phyloP scores from a whole-genome alignment of 768 basidiomycete species.

The Boletellus emodensis region DNA sequence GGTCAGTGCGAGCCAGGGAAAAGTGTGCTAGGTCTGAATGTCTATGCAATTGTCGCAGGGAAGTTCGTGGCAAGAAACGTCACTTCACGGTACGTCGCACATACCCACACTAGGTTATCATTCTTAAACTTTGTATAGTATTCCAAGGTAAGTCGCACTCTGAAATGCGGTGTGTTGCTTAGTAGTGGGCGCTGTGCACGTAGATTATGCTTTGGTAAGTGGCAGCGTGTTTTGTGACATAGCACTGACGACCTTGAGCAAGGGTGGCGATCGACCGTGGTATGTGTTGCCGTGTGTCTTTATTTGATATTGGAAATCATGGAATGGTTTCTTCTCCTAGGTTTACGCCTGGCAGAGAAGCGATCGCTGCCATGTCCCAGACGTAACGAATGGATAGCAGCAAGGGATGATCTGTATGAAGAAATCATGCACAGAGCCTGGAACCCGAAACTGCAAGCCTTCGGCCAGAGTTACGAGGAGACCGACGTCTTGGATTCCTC shows the following conservation, averaged over 20 bases:
- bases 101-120: not conserved
- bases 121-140: conserved; percentile 42
- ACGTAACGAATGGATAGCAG: conserved; percentile 63
- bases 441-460: conserved; percentile 65
- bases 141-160: conserved; percentile 56
- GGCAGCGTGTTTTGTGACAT: not conserved
- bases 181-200: not conserved
- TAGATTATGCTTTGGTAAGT: conserved; percentile 88
- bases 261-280: conserved; percentile 97
- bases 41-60: conserved; percentile 48
- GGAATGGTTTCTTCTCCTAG: conserved; percentile 27
- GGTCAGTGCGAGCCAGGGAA: conserved; percentile 47
- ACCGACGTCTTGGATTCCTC: conserved; percentile 78
- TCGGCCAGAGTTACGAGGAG: conserved; percentile 91
- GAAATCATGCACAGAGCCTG: conserved; percentile 89
- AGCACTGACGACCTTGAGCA: conserved; percentile 1
- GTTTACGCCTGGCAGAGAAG: conserved; percentile 90
- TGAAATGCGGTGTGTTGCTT: conserved; percentile 1
- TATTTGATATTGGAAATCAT: not conserved
- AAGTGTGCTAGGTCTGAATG: conserved; percentile 21
- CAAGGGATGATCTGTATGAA: conserved; percentile 85
- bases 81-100: conserved; percentile 69
- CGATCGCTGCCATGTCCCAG: conserved; percentile 84
- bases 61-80: conserved; percentile 80
- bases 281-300: conserved; percentile 8